These are phyloP conservation scores for Durusdinium trenchii DNA, from an alignment of 73 alveolate genomes.

Conservation along the genomic window DNA sequence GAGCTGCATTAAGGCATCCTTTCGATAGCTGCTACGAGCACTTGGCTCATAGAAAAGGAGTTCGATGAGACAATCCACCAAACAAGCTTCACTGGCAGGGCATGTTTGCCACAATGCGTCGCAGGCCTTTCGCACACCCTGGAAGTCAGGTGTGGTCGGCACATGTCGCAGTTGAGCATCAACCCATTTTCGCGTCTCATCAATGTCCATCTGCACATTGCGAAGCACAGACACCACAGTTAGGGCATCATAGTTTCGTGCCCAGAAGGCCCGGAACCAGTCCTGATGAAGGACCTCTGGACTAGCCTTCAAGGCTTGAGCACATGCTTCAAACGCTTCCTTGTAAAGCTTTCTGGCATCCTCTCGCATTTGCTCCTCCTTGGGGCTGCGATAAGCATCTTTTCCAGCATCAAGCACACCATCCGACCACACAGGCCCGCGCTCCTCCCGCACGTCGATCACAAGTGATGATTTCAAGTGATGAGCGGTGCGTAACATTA, in stretches of 20 bases:
- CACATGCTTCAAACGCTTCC: slow-evolving; percentile 54
- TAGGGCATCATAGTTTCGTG: slow-evolving; percentile 87
- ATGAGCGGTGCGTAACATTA: no score
- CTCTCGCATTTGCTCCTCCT: neutral
- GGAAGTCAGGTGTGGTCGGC: neutral
- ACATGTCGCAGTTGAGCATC: slow-evolving; percentile 55
- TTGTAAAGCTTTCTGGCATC: slow-evolving; percentile 38
- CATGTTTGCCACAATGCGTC: slow-evolving; percentile 20
- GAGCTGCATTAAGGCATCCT: slow-evolving; percentile 50
- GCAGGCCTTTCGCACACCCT: neutral
- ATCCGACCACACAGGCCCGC: slow-evolving; percentile 8
- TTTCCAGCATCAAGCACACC: neutral
- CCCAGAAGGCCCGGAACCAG: slow-evolving; percentile 87
- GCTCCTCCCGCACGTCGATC: neutral
- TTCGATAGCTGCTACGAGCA: slow-evolving; percentile 54
- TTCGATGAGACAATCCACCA: slow-evolving; percentile 88
- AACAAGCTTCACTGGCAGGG: slow-evolving; percentile 69
- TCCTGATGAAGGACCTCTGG: slow-evolving; percentile 69
- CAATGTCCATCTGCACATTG: slow-evolving; percentile 70
- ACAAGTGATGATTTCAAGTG: no score
- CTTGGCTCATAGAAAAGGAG: slow-evolving; percentile 44
- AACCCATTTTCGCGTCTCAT: slow-evolving; percentile 80
- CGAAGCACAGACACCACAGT: slow-evolving; percentile 77
- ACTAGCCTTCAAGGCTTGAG: slow-evolving; percentile 63
- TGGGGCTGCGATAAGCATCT: no score